phyloP scores from a whole-genome alignment of 2,329 filamentous ascomycete genomes.

The Colletotrichum viniferum region DNA sequence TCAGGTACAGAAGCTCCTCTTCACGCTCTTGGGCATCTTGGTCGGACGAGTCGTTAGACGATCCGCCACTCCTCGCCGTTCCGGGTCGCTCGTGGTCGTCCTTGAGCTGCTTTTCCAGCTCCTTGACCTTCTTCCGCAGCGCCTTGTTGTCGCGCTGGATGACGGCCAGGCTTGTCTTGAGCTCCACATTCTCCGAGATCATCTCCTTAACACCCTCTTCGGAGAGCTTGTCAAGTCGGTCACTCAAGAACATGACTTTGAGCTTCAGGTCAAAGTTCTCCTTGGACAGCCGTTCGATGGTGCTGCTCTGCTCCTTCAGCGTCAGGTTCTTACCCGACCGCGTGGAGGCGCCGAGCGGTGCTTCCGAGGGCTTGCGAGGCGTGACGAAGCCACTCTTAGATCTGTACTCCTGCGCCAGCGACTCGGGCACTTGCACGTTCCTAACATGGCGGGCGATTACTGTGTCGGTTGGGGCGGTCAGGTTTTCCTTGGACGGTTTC shows the following conservation, averaged over 20 bases:
- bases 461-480: conserved; percentile 80
- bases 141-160: conserved; percentile 90
- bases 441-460: conserved; percentile 86
- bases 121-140: conserved; percentile 79
- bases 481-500: conserved; percentile 58
- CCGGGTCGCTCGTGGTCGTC: conserved; percentile 67
- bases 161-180: conserved; percentile 88
- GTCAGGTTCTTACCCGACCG: conserved; percentile 76
- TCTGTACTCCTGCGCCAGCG: conserved; percentile 83
- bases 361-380: conserved; percentile 54
- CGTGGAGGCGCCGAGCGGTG: conserved; percentile 56
- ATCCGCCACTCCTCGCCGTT: conserved; percentile 60
- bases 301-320: conserved; percentile 95
- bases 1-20: conserved; percentile 83
- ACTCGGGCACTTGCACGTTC: conserved; percentile 90
- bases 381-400: conserved; percentile 72
- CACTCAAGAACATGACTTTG: conserved; percentile 95
- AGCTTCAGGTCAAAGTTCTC: conserved; percentile 98
- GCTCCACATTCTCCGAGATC: conserved; percentile 95
- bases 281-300: conserved; percentile 93
- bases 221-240: conserved; percentile 89
- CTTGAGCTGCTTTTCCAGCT: conserved; percentile 81
- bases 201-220: conserved; percentile 98
- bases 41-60: conserved; percentile 61
- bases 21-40: conserved; percentile 73